Conservation (phyloP, 306 rosid genomes). For the Cercis canadensis region DNA sequence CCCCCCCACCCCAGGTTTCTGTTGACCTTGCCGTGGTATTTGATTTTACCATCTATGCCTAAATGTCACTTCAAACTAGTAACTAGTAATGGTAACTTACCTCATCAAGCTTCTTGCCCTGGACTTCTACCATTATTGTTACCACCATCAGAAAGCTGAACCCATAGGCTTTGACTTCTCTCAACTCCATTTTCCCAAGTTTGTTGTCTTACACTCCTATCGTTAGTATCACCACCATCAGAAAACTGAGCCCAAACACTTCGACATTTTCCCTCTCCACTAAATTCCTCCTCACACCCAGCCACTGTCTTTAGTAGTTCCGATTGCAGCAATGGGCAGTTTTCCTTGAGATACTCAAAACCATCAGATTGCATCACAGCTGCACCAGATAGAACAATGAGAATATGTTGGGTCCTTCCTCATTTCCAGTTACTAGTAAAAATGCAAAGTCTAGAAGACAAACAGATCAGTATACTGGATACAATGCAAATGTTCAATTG, state of each 20-base stretch:
- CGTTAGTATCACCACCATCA: slow-evolving; percentile 90
- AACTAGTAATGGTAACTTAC: slow-evolving; percentile 26
- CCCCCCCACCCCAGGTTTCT: slow-evolving; percentile 1
- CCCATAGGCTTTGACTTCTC: slow-evolving; percentile 74
- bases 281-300: slow-evolving; percentile 85
- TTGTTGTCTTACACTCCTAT: slow-evolving; percentile 80
- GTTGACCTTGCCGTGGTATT: slow-evolving; percentile 24
- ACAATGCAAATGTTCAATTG: slow-evolving; percentile 31
- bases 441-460: slow-evolving; percentile 33
- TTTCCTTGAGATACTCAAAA: slow-evolving; percentile 87
- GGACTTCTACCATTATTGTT: slow-evolving; percentile 77
- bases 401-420: slow-evolving; percentile 24
- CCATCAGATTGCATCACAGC: slow-evolving; percentile 99
- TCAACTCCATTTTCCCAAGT: slow-evolving; percentile 87
- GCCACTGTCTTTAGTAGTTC: slow-evolving; percentile 95
- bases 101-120: slow-evolving; percentile 63
- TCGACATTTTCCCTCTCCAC: slow-evolving; percentile 83
- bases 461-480: slow-evolving; percentile 34
- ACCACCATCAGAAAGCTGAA: slow-evolving; percentile 73
- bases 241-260: slow-evolving; percentile 98
- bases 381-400: slow-evolving; percentile 43
- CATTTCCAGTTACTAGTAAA: slow-evolving; percentile 38
- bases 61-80: too few species aligned
- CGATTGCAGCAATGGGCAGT: slow-evolving; percentile 88
- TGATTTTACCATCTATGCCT: slow-evolving; percentile 30